Base-by-base conservation (phyloP, 225 moss, liverwort and hornwort genomes). In the Polytrichum commune region DNA sequence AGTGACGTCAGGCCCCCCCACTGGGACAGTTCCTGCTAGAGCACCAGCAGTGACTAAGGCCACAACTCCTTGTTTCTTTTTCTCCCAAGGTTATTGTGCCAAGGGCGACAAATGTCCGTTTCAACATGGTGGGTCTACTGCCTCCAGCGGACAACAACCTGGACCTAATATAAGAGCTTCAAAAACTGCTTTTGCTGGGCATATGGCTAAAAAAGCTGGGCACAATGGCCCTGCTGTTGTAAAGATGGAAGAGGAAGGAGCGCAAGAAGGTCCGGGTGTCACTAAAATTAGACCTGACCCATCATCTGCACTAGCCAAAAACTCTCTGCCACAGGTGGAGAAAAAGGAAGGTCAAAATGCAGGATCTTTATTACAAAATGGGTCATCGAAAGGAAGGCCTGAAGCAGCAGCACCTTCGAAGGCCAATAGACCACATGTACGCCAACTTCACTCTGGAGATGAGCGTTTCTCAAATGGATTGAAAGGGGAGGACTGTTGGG, bases 401-500 rank as follows among this genome's bases (percentile, higher is more conserved):
- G 88, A 85, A 27, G 78, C 73, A 73, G 66, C 74, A 54, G 67
- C 77, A 58, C 68, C 68, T 27, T 74, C 19, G 5, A 54, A 32
- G 65, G 55, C 65, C 64, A 74, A 62, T 74, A 80, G 83, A 53
- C 78, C 79, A 27, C 85, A 83, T 69, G 70, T 81, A 62, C 80
- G 81, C 70, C 85, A 85, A 74, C 80, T 76, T 61, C 82, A 80
- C 55, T 68, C 81, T 54, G 83, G 88, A 32, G 89, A 85, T 71
- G 88, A 88, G 29, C 84, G 88, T 70, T 70, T 79, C 28, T 46
- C 46, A 46, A 78, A 85, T 79, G 81, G 80, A 27, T 75, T 85
- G 76, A 85, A 89, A 69, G 72, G 76, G 63, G 89, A 89, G 67
- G 89, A 89, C 74, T 88, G 88, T 82, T 85, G 85, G 89, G 89